Conservation (phyloP, 1,139 yeast species). For the Diutina scorzettiae region DNA sequence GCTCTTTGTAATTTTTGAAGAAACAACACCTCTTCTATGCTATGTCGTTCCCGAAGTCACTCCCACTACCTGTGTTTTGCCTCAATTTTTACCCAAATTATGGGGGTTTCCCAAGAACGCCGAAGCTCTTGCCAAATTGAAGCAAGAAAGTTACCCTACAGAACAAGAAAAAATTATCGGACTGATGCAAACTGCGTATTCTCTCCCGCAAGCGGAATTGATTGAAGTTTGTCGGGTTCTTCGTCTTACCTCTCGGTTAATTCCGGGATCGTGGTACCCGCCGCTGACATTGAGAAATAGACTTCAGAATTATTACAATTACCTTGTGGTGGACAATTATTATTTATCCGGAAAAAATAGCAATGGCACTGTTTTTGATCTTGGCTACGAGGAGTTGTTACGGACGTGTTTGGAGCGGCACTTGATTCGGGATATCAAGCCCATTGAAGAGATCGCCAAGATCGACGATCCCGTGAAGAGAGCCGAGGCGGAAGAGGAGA, state of each 20-base stretch:
- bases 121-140: conserved; percentile 6
- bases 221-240: conserved; percentile 21
- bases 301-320: conserved; percentile 29
- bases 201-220: conserved; percentile 25
- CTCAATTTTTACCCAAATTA: conserved; percentile 30
- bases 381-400: conserved; percentile 31
- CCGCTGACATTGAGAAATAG: conserved; percentile 24
- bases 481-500: conserved; percentile 7
- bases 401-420: conserved; percentile 40
- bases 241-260: conserved; percentile 25
- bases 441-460: conserved; percentile 10
- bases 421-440: conserved; percentile 20
- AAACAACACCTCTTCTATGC: conserved; percentile 50
- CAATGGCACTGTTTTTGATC: conserved; percentile 37
- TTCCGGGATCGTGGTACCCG: conserved; percentile 28
- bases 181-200: conserved; percentile 31
- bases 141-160: neutral
- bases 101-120: conserved; percentile 15
- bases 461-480: conserved; percentile 8
- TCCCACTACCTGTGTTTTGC: conserved; percentile 60
- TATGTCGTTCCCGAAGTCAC: conserved; percentile 48
- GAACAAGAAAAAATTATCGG: conserved; percentile 10
- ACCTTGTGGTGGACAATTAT: conserved; percentile 40
- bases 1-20: conserved; percentile 46
- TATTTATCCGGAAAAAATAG: conserved; percentile 29